phyloP scores from a whole-genome alignment of 306 rosid species.

The Trichosanthes truncata region DNA sequence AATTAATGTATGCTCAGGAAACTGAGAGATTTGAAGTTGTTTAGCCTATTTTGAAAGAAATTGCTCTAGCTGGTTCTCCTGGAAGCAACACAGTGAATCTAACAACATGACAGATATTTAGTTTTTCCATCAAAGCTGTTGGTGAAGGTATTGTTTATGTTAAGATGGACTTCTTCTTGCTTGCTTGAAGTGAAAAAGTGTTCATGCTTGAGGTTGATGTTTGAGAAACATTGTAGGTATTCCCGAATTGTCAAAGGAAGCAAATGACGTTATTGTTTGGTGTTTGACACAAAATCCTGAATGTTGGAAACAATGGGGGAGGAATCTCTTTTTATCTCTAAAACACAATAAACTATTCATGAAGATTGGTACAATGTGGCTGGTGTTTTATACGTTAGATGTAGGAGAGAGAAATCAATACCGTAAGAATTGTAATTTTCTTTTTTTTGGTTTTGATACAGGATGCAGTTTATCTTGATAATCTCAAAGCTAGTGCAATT shows the following conservation, averaged over 20 bases:
- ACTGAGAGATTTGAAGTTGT: slow-evolving; percentile 81
- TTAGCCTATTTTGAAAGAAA: slow-evolving; percentile 57
- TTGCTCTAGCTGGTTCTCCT: slow-evolving; percentile 64
- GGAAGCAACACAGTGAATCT: slow-evolving; percentile 88
- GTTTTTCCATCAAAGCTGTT: slow-evolving; percentile 43
- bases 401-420: too few species aligned
- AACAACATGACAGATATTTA: slow-evolving; percentile 52
- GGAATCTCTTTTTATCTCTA: slow-evolving; percentile 14
- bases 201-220: slow-evolving; percentile 6
- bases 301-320: slow-evolving; percentile 79
- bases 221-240: slow-evolving; percentile 19
- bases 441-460: too few species aligned
- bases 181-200: background rate
- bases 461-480: slow-evolving; percentile 49
- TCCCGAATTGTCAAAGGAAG: slow-evolving; percentile 60
- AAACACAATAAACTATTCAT: too few species aligned
- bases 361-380: too few species aligned
- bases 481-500: slow-evolving; percentile 46
- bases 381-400: too few species aligned
- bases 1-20: slow-evolving; percentile 32
- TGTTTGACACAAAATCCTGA: slow-evolving; percentile 56
- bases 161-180: background rate
- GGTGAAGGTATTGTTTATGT: slow-evolving; percentile 50
- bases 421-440: too few species aligned
- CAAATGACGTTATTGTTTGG: slow-evolving; percentile 52